A percentile compares a stretch with the other conserved stretches of the same genome.
phyloP scores from a whole-genome alignment of 495 filamentous ascomycete genomes.

The Aspergillus steynii region DNA sequence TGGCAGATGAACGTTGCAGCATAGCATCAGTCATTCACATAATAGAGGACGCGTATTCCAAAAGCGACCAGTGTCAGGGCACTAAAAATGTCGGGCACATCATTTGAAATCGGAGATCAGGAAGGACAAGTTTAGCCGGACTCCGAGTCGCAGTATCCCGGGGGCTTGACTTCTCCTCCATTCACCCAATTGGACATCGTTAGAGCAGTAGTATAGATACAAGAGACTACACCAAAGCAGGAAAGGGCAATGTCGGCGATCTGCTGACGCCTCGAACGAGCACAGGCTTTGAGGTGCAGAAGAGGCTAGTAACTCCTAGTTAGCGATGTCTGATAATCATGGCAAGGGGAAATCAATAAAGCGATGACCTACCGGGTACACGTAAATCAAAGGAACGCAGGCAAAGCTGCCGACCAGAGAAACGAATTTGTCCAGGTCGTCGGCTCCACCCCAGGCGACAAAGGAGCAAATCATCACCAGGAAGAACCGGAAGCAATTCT shows the following conservation, averaged over 20 bases:
- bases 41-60: conserved; percentile 2
- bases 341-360: background rate
- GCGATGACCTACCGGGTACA: conserved; percentile 79
- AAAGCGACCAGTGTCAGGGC: conserved; percentile 2
- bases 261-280: conserved; percentile 61
- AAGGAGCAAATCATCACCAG: conserved; percentile 82
- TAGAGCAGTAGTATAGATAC: conserved; percentile 84
- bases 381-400: conserved; percentile 95
- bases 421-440: conserved; percentile 96
- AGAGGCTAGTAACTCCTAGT: conserved; percentile 62
- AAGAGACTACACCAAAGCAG: conserved; percentile 78
- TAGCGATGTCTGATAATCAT: conserved; percentile 5
- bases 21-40: conserved; percentile 18
- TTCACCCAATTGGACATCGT: conserved; percentile 84
- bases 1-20: conserved; percentile 10
- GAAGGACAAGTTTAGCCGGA: conserved; percentile 9
- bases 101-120: background rate
- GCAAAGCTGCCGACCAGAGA: conserved; percentile 95
- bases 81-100: background rate
- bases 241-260: conserved; percentile 71
- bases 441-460: conserved; percentile 88
- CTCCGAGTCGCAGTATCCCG: conserved; percentile 60
- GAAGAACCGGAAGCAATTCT: conserved; percentile 93
- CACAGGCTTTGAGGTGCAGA: conserved; percentile 80
- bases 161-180: conserved; percentile 38